Evolutionary conservation across 2,329 filamentous ascomycete species (phyloP), one percentile per base, ranked within the genome.

Genomic region (Diaporthe destruens): DNA sequence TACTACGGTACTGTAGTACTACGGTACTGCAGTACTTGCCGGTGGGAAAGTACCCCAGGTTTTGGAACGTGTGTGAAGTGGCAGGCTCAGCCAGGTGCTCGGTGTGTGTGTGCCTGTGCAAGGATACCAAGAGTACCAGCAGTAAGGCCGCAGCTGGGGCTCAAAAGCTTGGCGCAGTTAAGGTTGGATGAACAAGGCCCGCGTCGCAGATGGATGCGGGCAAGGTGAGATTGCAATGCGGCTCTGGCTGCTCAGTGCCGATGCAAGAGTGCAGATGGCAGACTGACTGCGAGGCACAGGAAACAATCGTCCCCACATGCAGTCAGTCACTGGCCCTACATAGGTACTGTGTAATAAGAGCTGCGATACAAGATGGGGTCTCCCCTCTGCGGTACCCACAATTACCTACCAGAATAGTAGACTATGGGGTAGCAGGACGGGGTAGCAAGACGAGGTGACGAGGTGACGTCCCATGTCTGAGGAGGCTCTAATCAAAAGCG

Each of bases 111-210:
- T 12, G 23, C 23, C 25, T 32, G 49, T 29, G 16, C 23, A 14
- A 6, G 51, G 14, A 54, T 20, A 20, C 51, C 34, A 44, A 14
- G 7, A 36, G 54, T 14, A 36, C 54, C 54, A 56, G 14, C 54
- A 61, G 44, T 61, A 39, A 44, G 36, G 56, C 56, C 36, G 36
- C n/a, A 9, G 14, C 34, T 39, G 34, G 55, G 34, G 55, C 23
- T 16, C 18, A n/a, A 44, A 65, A 65, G 61, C 61, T 65, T 65
- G 61, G 61, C 61, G 44, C 44, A 23, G 44, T 65, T 65, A 65
- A 65, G 61, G 61, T 65, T 65, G 61, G 61, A 65, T 65, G 61
- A 65, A 65, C 61, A 65, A 65, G 61, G 61, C 61, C 61, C 44
- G 44, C 61, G 61, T 65, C 61, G 44, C 61, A 65, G 61, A 25